Base-by-base conservation (phyloP, 306 rosid species). In the Mucuna pruriens region DNA sequence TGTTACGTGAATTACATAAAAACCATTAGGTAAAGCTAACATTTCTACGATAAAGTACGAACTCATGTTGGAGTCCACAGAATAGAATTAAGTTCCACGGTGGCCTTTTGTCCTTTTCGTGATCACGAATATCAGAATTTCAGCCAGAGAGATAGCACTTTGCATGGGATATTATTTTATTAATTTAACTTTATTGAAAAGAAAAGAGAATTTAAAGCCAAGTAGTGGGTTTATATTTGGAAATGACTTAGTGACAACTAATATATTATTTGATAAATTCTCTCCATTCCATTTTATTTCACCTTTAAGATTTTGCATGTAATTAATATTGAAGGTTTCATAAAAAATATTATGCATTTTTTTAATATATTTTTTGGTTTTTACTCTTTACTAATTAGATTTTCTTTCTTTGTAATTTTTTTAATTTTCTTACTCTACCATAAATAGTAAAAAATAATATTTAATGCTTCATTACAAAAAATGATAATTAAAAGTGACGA, bases 61-160 rank as follows among this genome's bases (percentile, higher is more conserved):
- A 23, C 3, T 36, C 38, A 68, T 38, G 71, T 65, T 38, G 46
- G 25, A 1, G 7, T 9, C 23, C 51, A 54, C 49, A 49, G 1
- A 62, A 7, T 1, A 62, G 80, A 75, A 75, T 42, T 40, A 10
- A 39, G 75, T 78, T 78, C 82, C 17, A 16, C 19, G 19, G 52
- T 77, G 82, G 11, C 5, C 46, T 76, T 45, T 72, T 55, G 39
- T 55, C 52, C 22, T 23, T 38, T 74, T 22, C 66, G 3, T 65
- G 49, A 9, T 49, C 0, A 6, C 36, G 23, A 48, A 60, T 48
- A 33, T 66, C 46, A 62, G 58, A 23, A n/a, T n/a, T n/a, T n/a
- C n/a, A n/a, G n/a, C n/a, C n/a, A n/a, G n/a, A n/a, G 62, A 19
- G 11, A 20, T 54, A 10, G 23, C 17, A 76, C 61, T 45, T 49